phyloP scores from a whole-genome alignment of 345 rosid genomes.

The Gynandropsis gynandra region DNA sequence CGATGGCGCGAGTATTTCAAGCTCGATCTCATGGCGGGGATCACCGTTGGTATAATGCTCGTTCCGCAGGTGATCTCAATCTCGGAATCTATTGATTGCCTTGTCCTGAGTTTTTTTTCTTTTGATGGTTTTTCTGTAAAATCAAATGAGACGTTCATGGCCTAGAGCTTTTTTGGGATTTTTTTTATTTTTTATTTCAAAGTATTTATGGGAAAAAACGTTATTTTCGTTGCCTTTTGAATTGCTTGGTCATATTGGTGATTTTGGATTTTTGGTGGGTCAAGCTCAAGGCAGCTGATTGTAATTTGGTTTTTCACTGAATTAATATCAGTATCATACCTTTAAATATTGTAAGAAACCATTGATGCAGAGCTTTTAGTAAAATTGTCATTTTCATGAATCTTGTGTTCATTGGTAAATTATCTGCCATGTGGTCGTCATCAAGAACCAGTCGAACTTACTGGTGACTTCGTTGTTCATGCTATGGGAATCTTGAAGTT shows the following conservation, averaged over 20 bases:
- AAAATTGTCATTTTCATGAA: background rate
- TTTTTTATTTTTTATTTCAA: no score
- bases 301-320: background rate
- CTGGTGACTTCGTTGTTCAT: background rate
- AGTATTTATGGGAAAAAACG: no score
- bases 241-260: no score
- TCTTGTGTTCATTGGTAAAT: background rate
- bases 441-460: background rate
- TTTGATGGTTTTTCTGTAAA: background rate
- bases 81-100: background rate
- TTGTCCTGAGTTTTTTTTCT: background rate
- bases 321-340: background rate
- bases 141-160: background rate
- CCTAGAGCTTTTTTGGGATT: no score
- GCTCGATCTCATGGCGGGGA: constrained; percentile 89
- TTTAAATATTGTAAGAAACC: constrained; percentile 10
- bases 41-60: constrained; percentile 92
- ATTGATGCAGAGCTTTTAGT: background rate
- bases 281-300: constrained; percentile 14
- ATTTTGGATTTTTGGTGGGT: no score
- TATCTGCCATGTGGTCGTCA: background rate
- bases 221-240: no score
- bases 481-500: background rate
- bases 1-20: constrained; percentile 70
- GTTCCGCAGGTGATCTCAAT: constrained; percentile 76